Evolutionary conservation across 2,329 filamentous ascomycete species (phyloP), one percentile per base, ranked within the genome.

Genomic region (Diaporthe australafricana): DNA sequence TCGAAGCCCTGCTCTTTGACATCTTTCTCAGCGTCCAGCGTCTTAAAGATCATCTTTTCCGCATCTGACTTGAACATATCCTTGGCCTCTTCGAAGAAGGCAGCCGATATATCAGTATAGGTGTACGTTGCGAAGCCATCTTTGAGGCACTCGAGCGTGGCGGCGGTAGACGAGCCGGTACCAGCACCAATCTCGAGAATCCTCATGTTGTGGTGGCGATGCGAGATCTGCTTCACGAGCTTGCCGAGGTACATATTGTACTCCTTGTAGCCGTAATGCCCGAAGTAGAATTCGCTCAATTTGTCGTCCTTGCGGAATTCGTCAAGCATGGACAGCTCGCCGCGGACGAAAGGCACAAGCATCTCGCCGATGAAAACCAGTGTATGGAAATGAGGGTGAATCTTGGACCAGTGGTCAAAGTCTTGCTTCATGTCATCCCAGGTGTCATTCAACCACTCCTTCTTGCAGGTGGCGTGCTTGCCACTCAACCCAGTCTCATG

Each of bases 101-200:
- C 79, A 2, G 77, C 62, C 0, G 81, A 81, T 8, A 85, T 79
- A 63, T 87, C 84, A 0, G 85, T 86, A 75, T 79, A 87, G 0
- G 82, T 84, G 72, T 86, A 87, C 5, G 79, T 78, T 1, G 76
- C 72, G 53, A 83, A 83, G 6, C 55, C n/a, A 30, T 71, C 12
- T 0, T 76, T 78, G 17, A 86, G 72, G 5, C 66, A 38, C 1
- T 77, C 72, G 3, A 86, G 70, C 20, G 86, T 75, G 0, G 52
- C 40, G 11, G 78, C 75, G 0, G 85, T 86, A 0, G 82, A 77
- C 7, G 78, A 80, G 1, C 83, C 84, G 1, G 81, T 84, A 1
- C 84, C 84, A 17, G 81, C 83, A 62, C 84, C 83, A 2, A 84
- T 77, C 30, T 78, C 77, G 5, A 86, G 70, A 30, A 85, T 78